A percentile compares a stretch with the other conserved stretches of the same genome.
These are phyloP conservation scores for Stemphylium lycopersici DNA, from an alignment of 2,329 filamentous ascomycete genomes.

Conservation along the genomic window DNA sequence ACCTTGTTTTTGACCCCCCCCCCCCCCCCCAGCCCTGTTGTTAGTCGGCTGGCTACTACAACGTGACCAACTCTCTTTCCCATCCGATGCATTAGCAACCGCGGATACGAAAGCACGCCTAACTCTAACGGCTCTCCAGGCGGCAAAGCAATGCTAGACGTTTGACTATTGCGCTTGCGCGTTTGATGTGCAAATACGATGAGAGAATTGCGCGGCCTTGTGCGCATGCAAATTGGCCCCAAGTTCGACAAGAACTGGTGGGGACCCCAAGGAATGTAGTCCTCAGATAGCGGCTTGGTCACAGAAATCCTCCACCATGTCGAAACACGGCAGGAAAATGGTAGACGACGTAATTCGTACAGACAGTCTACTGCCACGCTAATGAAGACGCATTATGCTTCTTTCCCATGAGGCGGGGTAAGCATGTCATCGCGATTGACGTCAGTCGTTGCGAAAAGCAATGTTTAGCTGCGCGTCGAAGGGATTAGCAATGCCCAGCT, in stretches of 20 bases:
- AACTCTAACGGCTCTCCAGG: neutral
- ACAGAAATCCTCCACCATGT: too few relatives aligned
- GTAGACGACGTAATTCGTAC: neutral
- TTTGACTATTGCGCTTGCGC: neutral
- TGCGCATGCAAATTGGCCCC: conserved; percentile 3
- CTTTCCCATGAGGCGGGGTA: neutral
- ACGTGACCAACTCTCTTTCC: too few relatives aligned
- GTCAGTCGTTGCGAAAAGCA: neutral
- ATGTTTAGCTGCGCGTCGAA: neutral
- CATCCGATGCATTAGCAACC: too few relatives aligned
- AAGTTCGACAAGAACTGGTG: conserved; percentile 11
- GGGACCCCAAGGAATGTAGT: neutral
- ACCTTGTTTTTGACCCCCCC: neutral
- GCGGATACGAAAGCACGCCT: neutral
- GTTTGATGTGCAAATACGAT: conserved; percentile 1
- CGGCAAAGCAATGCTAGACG: neutral
- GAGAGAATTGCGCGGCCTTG: conserved; percentile 3
- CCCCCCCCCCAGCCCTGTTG: neutral
- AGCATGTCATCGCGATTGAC: neutral
- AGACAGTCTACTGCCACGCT: neutral
- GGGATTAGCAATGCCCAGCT: neutral
- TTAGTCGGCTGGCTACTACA: neutral
- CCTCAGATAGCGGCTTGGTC: too few relatives aligned
- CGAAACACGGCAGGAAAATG: too few relatives aligned
- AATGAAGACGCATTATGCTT: neutral